Evolutionary conservation across 441 rosid genomes (phyloP).

Genomic region (Gossypium gossypioides): DNA sequence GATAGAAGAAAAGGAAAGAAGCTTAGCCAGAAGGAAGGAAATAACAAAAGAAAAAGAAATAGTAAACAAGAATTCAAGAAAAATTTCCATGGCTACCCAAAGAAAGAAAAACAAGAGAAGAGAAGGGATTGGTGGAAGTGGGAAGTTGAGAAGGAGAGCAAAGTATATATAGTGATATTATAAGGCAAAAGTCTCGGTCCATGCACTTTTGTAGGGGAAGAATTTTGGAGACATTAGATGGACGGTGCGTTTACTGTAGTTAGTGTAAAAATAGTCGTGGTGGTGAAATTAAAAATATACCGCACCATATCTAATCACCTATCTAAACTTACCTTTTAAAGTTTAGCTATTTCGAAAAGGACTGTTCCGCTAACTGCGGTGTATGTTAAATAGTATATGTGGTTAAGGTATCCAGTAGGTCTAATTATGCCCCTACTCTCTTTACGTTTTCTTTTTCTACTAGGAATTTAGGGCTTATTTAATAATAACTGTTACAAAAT

Average conservation of each 20-base stretch:
- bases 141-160: conserved; percentile 13
- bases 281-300: too few relatives aligned
- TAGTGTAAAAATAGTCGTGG: too few relatives aligned
- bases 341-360: conserved; percentile 14
- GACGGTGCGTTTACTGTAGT: too few relatives aligned
- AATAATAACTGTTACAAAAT: too few relatives aligned
- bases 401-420: neutral
- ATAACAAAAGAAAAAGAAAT: conserved; percentile 13
- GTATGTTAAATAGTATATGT: neutral
- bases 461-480: too few relatives aligned
- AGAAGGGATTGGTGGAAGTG: neutral
- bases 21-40: conserved; percentile 19
- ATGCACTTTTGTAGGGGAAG: neutral
- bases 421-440: too few relatives aligned
- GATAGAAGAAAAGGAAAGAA: conserved; percentile 8
- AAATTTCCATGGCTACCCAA: conserved; percentile 17
- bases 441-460: too few relatives aligned
- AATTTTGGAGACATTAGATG: too few relatives aligned
- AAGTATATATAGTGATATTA: conserved; percentile 7
- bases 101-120: neutral
- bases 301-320: too few relatives aligned
- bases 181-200: conserved; percentile 19
- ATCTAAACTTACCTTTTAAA: too few relatives aligned
- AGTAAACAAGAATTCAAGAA: conserved; percentile 15
- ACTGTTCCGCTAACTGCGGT: conserved; percentile 8